Percentiles rank a stretch among this genome's conserved stretches.
These are phyloP conservation scores for Rhodotorula kratochvilovae DNA, from an alignment of 768 basidiomycete genomes.

Conservation along the genomic window DNA sequence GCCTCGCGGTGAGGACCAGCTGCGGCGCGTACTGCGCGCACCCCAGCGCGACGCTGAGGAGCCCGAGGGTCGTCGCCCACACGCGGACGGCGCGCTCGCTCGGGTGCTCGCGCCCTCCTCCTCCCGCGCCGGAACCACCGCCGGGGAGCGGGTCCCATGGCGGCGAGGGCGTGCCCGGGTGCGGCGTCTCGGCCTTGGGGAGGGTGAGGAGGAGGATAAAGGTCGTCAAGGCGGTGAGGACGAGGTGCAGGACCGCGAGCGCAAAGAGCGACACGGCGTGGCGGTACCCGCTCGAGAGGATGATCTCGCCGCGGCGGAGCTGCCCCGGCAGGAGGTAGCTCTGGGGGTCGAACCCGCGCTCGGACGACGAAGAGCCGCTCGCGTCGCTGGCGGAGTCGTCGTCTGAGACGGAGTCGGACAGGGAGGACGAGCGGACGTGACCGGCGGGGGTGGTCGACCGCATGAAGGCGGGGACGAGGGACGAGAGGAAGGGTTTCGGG, in stretches of 20 bases:
- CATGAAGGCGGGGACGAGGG: conserved; percentile 28
- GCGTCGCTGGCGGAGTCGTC: neutral
- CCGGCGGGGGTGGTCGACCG: conserved; percentile 13
- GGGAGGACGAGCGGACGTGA: conserved; percentile 3
- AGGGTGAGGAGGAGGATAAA: conserved; percentile 54
- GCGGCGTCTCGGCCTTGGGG: conserved; percentile 34
- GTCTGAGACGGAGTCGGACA: neutral
- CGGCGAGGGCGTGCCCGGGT: conserved; percentile 9
- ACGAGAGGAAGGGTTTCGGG: conserved; percentile 8
- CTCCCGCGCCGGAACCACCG: conserved; percentile 47
- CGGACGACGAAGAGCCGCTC: neutral
- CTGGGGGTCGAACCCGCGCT: conserved; percentile 24
- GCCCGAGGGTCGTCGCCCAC: conserved; percentile 85
- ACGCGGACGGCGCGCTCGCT: conserved; percentile 50
- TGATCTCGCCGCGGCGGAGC: conserved; percentile 25
- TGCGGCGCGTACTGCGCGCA: conserved; percentile 85
- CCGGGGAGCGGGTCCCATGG: neutral
- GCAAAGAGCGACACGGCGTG: conserved; percentile 71
- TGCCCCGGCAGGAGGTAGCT: conserved; percentile 36
- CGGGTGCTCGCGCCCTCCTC: conserved; percentile 42
- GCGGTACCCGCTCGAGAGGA: conserved; percentile 59
- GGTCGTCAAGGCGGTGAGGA: conserved; percentile 60
- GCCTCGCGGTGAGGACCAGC: conserved; percentile 61
- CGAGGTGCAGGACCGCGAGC: conserved; percentile 64
- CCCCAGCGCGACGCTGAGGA: conserved; percentile 71